Evolutionary conservation across 768 basidiomycete genomes (phyloP), one percentile per base, ranked within the genome.

Genomic region (Clitopilus hobsonii): DNA sequence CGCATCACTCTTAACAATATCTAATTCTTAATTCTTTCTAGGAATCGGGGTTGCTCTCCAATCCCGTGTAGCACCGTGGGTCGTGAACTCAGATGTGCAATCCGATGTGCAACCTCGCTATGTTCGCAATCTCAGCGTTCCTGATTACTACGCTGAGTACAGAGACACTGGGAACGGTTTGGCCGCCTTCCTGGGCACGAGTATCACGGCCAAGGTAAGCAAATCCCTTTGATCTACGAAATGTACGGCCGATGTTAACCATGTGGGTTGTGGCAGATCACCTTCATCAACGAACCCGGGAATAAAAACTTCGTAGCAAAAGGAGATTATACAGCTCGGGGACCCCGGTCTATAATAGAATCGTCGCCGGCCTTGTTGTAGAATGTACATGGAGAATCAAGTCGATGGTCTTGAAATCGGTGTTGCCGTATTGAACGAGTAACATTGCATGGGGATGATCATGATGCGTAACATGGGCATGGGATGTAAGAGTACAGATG

Each of bases 131-230:
- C 65, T 91, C 50, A 79, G 73, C 29, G 80, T 94, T 6, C 93
- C 94, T 0, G 93, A 95, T 27, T 95, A 94, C 68, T 97, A 93
- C 66, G 86, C 89, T 6, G 92, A 95, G 66, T 97, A 90, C 63
- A 77, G 91, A 54, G 90, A 93, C 50, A 89, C 84, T 41, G 92
- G 91, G 1, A 90, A 92, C 52, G 87, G 87, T 1, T 74, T 86
- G 32, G 87, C 90, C 3, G 84, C 87, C 10, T 94, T 93, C 74
- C 70, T 94, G 54, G 92, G 92, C 1, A 77, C 84, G 16, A 87
- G 86, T 60, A 91, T 94, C 58, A 80, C 86, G n/a, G 92, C 90
- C 5, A 94, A 94, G 77, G 92, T 90, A 52, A 47, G 68, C 58
- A 26, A 18, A 27, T 18, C 23, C 22, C n/a, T 11, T 23, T 45